Conservation (phyloP, 73 alveolate genomes). For the Tetrahymena elliotti region DNA sequence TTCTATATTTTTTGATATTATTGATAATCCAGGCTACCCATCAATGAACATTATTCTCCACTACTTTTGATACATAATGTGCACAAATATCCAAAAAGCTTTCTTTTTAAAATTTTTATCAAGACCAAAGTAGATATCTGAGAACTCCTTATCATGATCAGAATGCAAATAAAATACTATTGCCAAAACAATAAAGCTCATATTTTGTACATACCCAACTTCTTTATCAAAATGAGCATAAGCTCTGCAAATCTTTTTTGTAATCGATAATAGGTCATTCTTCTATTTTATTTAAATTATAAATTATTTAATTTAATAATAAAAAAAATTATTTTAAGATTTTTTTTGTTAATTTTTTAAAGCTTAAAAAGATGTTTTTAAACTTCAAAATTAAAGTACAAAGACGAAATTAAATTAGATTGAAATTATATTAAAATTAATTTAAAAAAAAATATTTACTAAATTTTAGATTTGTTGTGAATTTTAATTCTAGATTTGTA, state of each 20-base stretch:
- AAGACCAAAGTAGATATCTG: neutral
- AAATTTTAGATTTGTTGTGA: neutral
- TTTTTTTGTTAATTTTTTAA: too few relatives aligned
- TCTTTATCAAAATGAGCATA: neutral
- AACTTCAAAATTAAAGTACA: too few relatives aligned
- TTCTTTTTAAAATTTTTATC: neutral
- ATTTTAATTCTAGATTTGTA: neutral
- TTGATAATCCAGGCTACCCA: neutral
- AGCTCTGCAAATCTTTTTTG: neutral
- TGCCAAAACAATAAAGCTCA: neutral
- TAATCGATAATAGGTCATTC: neutral
- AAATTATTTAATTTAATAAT: too few relatives aligned
- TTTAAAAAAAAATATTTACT: neutral
- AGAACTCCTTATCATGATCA: neutral
- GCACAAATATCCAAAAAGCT: neutral
- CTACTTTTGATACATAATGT: neutral
- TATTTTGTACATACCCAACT: neutral
- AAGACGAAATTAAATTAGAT: too few relatives aligned
- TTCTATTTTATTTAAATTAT: too few relatives aligned
- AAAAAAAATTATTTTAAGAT: too few relatives aligned
- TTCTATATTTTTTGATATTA: neutral
- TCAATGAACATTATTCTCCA: neutral
- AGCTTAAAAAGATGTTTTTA: too few relatives aligned
- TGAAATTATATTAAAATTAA: too few relatives aligned
- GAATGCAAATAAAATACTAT: neutral